These are phyloP conservation scores for Chrysanthemum makinoi DNA, from an alignment of 129 eudicot genomes.

Conservation along the genomic window DNA sequence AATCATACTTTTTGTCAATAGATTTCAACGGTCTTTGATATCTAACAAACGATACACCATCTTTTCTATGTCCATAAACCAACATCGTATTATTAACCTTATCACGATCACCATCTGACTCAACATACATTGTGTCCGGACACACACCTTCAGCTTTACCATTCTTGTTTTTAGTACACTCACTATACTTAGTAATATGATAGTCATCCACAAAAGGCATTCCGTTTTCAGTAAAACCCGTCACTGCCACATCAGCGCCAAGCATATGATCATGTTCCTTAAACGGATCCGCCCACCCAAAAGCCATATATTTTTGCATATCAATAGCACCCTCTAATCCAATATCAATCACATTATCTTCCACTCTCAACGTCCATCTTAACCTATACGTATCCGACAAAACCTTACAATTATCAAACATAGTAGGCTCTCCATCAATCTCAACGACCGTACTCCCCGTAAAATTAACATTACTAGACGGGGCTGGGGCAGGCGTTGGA, in stretches of 20 bases:
- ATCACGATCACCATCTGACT: constrained; percentile 29
- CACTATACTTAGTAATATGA: constrained; percentile 66
- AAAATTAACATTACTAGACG: constrained; percentile 21
- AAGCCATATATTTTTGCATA: constrained; percentile 70
- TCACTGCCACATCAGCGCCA: constrained; percentile 70
- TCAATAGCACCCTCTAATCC: constrained; percentile 80
- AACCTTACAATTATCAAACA: constrained; percentile 81
- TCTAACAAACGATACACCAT: constrained; percentile 81
- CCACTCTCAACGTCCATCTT: constrained; percentile 68
- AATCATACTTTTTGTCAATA: constrained; percentile 62
- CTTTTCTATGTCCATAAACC: constrained; percentile 88
- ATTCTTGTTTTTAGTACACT: constrained; percentile 53
- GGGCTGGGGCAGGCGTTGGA: constrained; percentile 29
- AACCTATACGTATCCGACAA: constrained; percentile 62
- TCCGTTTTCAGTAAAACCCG: constrained; percentile 74
- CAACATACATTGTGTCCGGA: constrained; percentile 58
- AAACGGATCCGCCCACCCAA: constrained; percentile 85
- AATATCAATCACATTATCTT: constrained; percentile 61
- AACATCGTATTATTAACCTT: constrained; percentile 59
- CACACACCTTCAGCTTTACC: constrained; percentile 73
- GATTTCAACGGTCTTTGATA: constrained; percentile 60
- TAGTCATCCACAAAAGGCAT: constrained; percentile 79
- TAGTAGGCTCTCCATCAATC: constrained; percentile 49
- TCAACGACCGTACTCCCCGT: constrained; percentile 22
- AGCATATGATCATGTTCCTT: constrained; percentile 60